A percentile compares a stretch with the other conserved stretches of the same genome.
Conservation (phyloP, 2,329 filamentous ascomycete species). For the Sclerotinia borealis region DNA sequence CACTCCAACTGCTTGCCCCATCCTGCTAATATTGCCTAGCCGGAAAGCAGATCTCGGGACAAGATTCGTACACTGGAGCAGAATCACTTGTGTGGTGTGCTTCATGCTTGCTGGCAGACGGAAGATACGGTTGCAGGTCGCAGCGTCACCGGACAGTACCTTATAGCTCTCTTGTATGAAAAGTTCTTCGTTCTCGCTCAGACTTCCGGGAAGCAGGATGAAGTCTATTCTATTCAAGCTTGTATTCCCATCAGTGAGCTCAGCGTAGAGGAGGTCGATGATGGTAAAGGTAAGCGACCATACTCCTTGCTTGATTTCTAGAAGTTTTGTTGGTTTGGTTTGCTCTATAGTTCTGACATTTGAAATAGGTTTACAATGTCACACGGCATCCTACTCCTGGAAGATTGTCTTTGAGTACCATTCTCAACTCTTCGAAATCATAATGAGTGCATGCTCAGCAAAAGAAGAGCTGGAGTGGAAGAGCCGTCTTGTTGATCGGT, state of each 20-base stretch:
- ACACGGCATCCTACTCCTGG: slow-evolving; percentile 83
- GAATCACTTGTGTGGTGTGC: slow-evolving; percentile 71
- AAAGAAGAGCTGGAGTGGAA: slow-evolving; percentile 80
- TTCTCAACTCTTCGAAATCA: slow-evolving; percentile 72
- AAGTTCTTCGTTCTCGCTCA: slow-evolving; percentile 69
- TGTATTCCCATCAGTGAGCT: slow-evolving; percentile 63
- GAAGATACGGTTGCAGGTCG: slow-evolving; percentile 59
- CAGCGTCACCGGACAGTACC: slow-evolving; percentile 68
- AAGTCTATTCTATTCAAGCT: slow-evolving; percentile 66
- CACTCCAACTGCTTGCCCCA: not conserved
- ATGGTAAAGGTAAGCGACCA: slow-evolving; percentile 55
- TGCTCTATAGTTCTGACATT: not conserved
- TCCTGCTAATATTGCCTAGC: slow-evolving; percentile 19
- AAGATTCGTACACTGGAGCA: slow-evolving; percentile 77
- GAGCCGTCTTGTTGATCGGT: slow-evolving; percentile 51
- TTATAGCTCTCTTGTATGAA: slow-evolving; percentile 79
- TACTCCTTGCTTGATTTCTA: too few relatives aligned
- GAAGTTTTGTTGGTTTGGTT: not conserved
- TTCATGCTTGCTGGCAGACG: slow-evolving; percentile 79
- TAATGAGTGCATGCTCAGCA: slow-evolving; percentile 78
- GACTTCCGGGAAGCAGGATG: slow-evolving; percentile 55
- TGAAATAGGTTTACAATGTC: slow-evolving; percentile 70
- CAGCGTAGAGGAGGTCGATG: slow-evolving; percentile 66
- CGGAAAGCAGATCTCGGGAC: slow-evolving; percentile 50
- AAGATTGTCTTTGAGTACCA: slow-evolving; percentile 79